Base-by-base conservation (phyloP, 2,329 filamentous ascomycete species). In the Stromatinia cepivora region DNA sequence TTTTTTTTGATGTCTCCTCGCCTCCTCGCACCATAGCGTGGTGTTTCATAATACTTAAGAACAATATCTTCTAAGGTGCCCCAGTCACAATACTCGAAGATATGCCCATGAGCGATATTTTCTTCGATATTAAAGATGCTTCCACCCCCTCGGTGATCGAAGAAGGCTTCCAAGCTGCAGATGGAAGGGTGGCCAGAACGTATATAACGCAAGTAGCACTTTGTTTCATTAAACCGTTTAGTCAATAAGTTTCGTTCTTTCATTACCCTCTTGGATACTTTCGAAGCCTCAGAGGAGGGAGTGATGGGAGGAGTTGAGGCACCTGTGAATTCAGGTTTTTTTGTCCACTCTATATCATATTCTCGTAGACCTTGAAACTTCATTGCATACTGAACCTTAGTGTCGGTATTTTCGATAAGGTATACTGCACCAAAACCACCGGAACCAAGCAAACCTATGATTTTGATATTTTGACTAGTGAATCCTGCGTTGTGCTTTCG, bases 121-220 rank as follows among this genome's bases (percentile, higher is more conserved):
- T 36, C 57, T 11, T 9, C 4, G 1, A 15, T 15, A 0, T 11
- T 7, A 25, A 28, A 6, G 5, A 53, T n/a, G n/a, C 3, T 5
- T 20, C 56, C 56, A 34, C 39, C 56, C 5, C 31, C 56, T 53
- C 34, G 13, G 7, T 53, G 36, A n/a, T 64, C 45, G 45, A 53
- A 50, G 22, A 50, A 64, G 36, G 61, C 61, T 64, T 64, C 61
- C 17, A 64, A 11, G 17, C 36, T 64, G n/a, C 61, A 64, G 31
- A 64, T 42, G 17, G 1, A 50, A 42, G 46, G 61, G 52, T 64
- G 61, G 13, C 61, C 28, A 36, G 45, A 50, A 36, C 48, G 45
- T 36, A 64, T 64, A 36, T 64, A 53, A 11, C 28, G 28, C 61
- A 64, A 25, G 25, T 64, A 64, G n/a, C 61, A 64, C 53, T 64